phyloP scores from a whole-genome alignment of 441 rosid genomes.

The Populus trichocarpa region DNA sequence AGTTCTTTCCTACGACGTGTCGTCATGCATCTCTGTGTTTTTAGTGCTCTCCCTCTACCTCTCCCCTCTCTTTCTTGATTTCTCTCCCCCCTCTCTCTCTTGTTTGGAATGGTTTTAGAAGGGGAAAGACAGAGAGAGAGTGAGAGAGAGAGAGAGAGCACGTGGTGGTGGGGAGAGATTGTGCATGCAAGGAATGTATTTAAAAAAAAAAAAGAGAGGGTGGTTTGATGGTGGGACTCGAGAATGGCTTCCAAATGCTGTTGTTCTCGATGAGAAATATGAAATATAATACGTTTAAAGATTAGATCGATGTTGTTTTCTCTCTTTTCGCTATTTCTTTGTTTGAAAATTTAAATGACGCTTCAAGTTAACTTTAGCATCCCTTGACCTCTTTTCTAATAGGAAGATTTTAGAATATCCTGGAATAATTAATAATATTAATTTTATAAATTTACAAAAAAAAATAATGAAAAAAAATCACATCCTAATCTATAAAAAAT shows the following conservation, averaged over 20 bases:
- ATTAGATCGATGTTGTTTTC: neutral
- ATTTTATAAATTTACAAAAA: too few relatives aligned
- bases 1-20: neutral
- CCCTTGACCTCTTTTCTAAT: too few relatives aligned
- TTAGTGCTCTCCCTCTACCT: neutral
- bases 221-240: neutral
- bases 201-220: neutral
- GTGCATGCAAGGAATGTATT: neutral
- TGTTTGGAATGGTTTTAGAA: neutral
- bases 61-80: too few relatives aligned
- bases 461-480: too few relatives aligned
- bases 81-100: too few relatives aligned
- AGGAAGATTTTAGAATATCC: too few relatives aligned
- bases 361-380: too few relatives aligned
- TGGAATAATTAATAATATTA: too few relatives aligned
- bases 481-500: too few relatives aligned
- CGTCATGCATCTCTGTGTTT: neutral
- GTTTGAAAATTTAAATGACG: neutral
- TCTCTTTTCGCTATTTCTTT: neutral
- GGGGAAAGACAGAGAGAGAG: neutral
- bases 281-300: neutral
- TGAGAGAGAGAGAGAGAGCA: neutral
- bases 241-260: neutral
- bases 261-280: neutral
- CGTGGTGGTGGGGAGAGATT: conserved; percentile 16